Conservation (phyloP, 345 rosid genomes). For the Lepidium sativum region DNA sequence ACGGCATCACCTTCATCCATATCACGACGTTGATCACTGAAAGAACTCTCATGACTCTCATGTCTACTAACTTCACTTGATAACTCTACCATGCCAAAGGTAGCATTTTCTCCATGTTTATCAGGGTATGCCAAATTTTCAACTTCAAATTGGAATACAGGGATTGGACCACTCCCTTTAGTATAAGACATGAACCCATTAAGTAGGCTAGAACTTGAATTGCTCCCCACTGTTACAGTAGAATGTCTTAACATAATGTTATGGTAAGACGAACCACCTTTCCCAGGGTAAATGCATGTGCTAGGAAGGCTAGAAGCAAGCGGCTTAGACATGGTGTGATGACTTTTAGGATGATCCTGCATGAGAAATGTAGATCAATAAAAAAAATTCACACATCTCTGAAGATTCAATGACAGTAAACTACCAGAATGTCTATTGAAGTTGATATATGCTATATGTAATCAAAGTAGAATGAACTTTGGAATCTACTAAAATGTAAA, state of each 20-base stretch:
- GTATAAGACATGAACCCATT: slow-evolving; percentile 40
- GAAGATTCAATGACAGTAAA: neutral
- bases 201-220: slow-evolving; percentile 58
- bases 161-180: slow-evolving; percentile 45
- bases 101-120: slow-evolving; percentile 52
- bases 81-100: slow-evolving; percentile 48
- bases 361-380: slow-evolving; percentile 7
- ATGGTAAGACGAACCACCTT: slow-evolving; percentile 47
- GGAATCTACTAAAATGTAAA: neutral
- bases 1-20: slow-evolving; percentile 30
- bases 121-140: slow-evolving; percentile 29
- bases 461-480: neutral
- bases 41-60: slow-evolving; percentile 36
- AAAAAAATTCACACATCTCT: neutral
- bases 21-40: slow-evolving; percentile 34
- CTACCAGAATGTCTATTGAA: neutral
- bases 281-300: slow-evolving; percentile 70
- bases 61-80: slow-evolving; percentile 32
- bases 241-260: slow-evolving; percentile 61
- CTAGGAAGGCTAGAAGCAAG: slow-evolving; percentile 95
- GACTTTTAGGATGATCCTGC: slow-evolving; percentile 85
- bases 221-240: slow-evolving; percentile 59
- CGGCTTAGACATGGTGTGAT: slow-evolving; percentile 97
- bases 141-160: slow-evolving; percentile 35
- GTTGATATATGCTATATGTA: neutral